These are phyloP conservation scores for Chiua virens DNA, from an alignment of 768 basidiomycete species.

Conservation along the genomic window DNA sequence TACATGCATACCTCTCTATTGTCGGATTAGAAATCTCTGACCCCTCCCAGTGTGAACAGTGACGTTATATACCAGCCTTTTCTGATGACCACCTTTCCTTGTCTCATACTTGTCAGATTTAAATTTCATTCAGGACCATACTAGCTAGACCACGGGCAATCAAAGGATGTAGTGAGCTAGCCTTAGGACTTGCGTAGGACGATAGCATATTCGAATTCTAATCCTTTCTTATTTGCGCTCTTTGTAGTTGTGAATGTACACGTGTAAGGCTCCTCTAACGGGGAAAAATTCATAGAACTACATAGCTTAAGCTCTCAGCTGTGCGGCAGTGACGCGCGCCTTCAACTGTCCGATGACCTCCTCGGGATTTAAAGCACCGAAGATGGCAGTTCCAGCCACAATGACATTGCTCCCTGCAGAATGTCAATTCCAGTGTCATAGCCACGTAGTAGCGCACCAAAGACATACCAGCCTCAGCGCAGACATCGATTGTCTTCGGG, in stretches of 20 bases:
- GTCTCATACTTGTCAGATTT: constrained; percentile 21
- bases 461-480: constrained; percentile 80
- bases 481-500: constrained; percentile 80
- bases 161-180: constrained; percentile 10
- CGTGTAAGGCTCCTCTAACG: neutral
- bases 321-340: constrained; percentile 65
- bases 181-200: constrained; percentile 19
- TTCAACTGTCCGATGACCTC: constrained; percentile 75
- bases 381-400: constrained; percentile 96
- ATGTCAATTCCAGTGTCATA: neutral
- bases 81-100: constrained; percentile 26
- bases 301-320: constrained; percentile 36
- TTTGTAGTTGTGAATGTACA: neutral
- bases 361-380: constrained; percentile 75
- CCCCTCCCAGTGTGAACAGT: constrained; percentile 25
- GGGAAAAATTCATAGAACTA: constrained; percentile 3
- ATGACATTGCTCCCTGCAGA: constrained; percentile 91
- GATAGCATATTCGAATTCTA: constrained; percentile 29
- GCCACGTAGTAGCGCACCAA: neutral
- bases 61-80: constrained; percentile 28
- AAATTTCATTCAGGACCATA: constrained; percentile 20
- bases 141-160: constrained; percentile 14
- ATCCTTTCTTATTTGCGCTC: constrained; percentile 10
- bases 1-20: constrained; percentile 26
- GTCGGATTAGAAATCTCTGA: constrained; percentile 32